A percentile compares a stretch with the other conserved stretches of the same genome.
These are phyloP conservation scores for Cryphonectria japonica DNA, from an alignment of 2,329 filamentous ascomycete species.

Conservation along the genomic window DNA sequence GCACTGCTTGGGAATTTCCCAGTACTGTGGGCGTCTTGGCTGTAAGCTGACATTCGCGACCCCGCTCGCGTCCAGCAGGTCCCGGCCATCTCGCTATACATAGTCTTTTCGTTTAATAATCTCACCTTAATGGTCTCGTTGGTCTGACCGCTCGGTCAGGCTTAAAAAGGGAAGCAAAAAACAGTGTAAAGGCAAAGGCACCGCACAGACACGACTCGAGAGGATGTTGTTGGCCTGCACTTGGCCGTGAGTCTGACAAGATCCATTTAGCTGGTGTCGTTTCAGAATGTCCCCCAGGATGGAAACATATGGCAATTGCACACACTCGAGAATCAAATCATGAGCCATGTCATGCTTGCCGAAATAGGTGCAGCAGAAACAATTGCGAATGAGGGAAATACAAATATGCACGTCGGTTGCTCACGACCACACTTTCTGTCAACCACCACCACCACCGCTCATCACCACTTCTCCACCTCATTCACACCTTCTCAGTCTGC, in stretches of 20 bases:
- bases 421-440: background rate
- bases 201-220: background rate
- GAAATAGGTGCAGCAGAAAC: background rate
- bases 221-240: background rate
- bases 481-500: background rate
- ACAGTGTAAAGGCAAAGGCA: background rate
- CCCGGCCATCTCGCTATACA: constrained; percentile 1
- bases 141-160: background rate
- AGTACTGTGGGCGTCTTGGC: background rate
- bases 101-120: background rate
- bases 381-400: background rate
- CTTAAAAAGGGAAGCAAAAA: background rate
- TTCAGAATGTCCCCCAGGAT: background rate
- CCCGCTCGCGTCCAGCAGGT: background rate
- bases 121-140: background rate
- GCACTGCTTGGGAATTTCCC: background rate
- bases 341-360: background rate
- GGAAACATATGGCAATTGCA: background rate
- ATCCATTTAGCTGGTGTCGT: background rate
- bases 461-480: background rate
- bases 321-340: background rate
- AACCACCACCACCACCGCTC: background rate
- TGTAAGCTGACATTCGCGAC: constrained; percentile 4
- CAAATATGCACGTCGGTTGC: constrained; percentile 4
- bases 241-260: background rate